Evolutionary conservation across 768 basidiomycete genomes (phyloP).

Genomic region (Boletus patriciae): DNA sequence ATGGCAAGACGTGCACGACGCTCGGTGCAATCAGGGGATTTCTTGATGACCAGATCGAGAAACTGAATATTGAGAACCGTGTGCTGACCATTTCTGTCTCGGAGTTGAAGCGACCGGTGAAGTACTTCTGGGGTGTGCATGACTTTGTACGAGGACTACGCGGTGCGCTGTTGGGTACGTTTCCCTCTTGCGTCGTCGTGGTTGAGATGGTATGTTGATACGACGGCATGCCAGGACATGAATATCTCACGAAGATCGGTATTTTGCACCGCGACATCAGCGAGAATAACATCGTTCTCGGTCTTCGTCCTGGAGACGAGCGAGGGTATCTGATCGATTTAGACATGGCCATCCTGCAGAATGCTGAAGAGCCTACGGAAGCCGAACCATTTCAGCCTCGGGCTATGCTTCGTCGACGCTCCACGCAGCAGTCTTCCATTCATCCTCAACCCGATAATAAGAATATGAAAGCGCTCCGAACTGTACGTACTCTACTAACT

Average conservation of each 20-base stretch:
- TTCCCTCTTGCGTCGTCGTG: not conserved
- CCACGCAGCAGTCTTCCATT: too few relatives aligned
- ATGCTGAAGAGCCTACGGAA: not conserved
- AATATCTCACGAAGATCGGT: conserved; percentile 10
- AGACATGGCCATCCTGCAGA: conserved; percentile 17
- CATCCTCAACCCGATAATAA: too few relatives aligned
- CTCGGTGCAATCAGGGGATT: conserved; percentile 6
- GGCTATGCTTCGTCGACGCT: too few relatives aligned
- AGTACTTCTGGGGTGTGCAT: conserved; percentile 15
- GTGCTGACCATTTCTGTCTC: not conserved
- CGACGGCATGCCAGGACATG: not conserved
- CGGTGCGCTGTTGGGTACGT: conserved; percentile 11
- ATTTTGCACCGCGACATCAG: conserved; percentile 32
- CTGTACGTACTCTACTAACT: too few relatives aligned
- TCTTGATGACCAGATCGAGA: not conserved
- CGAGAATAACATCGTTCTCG: not conserved
- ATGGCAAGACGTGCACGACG: not conserved
- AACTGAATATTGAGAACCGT: not conserved
- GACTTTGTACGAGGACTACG: conserved; percentile 14
- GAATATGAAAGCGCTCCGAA: too few relatives aligned
- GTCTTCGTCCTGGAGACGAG: not conserved
- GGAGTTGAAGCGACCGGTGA: not conserved
- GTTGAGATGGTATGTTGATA: not conserved
- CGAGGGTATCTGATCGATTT: conserved; percentile 35
- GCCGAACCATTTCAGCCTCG: too few relatives aligned